These are phyloP conservation scores for Phaffia tasmanica DNA, from an alignment of 768 basidiomycete species.

Conservation along the genomic window DNA sequence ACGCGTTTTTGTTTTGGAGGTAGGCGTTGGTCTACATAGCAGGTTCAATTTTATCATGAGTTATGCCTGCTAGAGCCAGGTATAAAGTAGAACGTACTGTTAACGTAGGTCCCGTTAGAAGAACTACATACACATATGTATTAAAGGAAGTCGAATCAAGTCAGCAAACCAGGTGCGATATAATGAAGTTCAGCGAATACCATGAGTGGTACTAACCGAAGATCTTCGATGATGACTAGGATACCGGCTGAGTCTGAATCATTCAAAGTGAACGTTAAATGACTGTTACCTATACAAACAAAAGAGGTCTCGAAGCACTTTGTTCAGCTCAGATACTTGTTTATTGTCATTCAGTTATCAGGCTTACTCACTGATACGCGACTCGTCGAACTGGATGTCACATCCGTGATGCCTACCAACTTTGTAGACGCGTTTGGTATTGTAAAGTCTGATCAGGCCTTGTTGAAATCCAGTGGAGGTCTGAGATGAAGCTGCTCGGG, in stretches of 20 bases:
- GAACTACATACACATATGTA: slow-evolving; percentile 8
- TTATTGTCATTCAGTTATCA: background rate
- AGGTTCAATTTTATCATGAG: background rate
- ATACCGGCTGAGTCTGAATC: slow-evolving; percentile 16
- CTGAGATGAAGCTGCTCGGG: background rate
- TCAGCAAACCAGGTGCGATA: background rate
- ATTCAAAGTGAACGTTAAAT: background rate
- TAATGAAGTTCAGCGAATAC: slow-evolving; percentile 30
- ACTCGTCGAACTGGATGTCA: slow-evolving; percentile 19
- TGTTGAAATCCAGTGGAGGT: background rate
- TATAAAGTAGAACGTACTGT: slow-evolving; percentile 2
- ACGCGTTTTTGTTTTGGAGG: slow-evolving; percentile 47
- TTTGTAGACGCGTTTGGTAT: background rate
- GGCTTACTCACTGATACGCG: slow-evolving; percentile 13
- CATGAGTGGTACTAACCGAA: slow-evolving; percentile 44
- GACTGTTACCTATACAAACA: slow-evolving; percentile 6
- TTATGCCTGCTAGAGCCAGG: no score
- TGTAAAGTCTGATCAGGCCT: slow-evolving; percentile 6
- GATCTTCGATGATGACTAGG: slow-evolving; percentile 36
- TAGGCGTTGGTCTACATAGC: slow-evolving; percentile 55
- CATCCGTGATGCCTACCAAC: slow-evolving; percentile 8
- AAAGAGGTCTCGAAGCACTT: background rate
- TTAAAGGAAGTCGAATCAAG: background rate
- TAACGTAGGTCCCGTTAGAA: slow-evolving; percentile 22
- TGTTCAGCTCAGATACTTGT: background rate